Percentiles rank a stretch among this genome's conserved stretches.
Conservation (phyloP, 805 yeast genomes). For the Metschnikowia amazonensis region DNA sequence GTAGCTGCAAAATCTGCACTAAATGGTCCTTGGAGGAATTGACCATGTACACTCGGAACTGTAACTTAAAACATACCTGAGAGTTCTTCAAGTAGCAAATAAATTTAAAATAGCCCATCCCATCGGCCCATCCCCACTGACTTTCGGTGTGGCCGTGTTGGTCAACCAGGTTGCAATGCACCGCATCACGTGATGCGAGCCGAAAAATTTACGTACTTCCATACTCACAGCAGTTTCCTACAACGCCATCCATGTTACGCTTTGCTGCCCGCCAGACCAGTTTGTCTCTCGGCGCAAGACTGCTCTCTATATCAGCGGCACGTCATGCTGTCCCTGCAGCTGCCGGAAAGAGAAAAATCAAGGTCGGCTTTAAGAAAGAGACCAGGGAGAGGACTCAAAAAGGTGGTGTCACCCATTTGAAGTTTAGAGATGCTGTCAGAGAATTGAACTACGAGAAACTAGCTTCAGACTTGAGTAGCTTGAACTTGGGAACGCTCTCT, state of each 20-base stretch:
- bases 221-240: not conserved
- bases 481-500: slow-evolving; percentile 14
- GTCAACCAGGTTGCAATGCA: not conserved
- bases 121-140: no score
- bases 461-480: slow-evolving; percentile 21
- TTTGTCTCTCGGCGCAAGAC: slow-evolving; percentile 6
- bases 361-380: slow-evolving; percentile 22
- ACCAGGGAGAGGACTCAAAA: slow-evolving; percentile 26
- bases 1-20: no score
- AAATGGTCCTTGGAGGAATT: no score
- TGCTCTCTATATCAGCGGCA: slow-evolving; percentile 11
- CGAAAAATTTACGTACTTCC: slow-evolving; percentile 1
- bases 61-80: no score
- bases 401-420: slow-evolving; percentile 42
- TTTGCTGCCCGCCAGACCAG: slow-evolving; percentile 2
- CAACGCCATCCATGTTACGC: slow-evolving; percentile 2
- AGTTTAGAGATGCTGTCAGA: slow-evolving; percentile 36
- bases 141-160: not conserved
- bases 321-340: slow-evolving; percentile 16
- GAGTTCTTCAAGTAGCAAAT: no score
- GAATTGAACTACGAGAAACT: slow-evolving; percentile 31
- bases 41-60: no score
- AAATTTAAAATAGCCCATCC: no score
- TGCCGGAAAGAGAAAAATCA: slow-evolving; percentile 22
- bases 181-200: slow-evolving; percentile 4